Evolutionary conservation across 768 basidiomycete genomes (phyloP).

Genomic region (Dacryopinax primogenitus): DNA sequence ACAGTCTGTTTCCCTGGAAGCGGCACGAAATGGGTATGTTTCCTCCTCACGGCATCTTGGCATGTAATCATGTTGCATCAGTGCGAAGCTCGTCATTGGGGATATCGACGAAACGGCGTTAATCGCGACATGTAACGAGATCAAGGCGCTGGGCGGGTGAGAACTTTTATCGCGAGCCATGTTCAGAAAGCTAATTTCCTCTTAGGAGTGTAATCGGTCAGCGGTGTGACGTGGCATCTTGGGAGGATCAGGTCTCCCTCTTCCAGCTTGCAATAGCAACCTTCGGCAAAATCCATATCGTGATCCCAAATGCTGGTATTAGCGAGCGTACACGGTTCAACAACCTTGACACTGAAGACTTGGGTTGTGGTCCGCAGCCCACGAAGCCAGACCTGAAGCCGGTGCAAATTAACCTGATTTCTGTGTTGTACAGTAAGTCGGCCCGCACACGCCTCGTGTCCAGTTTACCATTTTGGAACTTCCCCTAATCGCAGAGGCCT

Average conservation of each 20-base stretch:
- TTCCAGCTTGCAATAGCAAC: constrained; percentile 38
- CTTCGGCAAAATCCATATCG: constrained; percentile 42
- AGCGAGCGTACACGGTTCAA: background rate
- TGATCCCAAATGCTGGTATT: constrained; percentile 28
- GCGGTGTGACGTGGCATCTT: constrained; percentile 40
- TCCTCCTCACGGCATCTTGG: background rate
- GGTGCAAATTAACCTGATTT: constrained; percentile 6
- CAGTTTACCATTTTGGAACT: background rate
- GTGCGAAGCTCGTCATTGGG: constrained; percentile 42
- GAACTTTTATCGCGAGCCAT: constrained; percentile 14
- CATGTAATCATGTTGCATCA: constrained; percentile 20
- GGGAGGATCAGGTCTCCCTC: constrained; percentile 42
- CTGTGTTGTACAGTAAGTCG: constrained; percentile 10
- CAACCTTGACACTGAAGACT: constrained; percentile 5
- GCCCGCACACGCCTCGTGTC: background rate
- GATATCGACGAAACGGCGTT: constrained; percentile 36
- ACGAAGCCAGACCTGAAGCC: constrained; percentile 10
- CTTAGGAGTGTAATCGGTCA: constrained; percentile 34
- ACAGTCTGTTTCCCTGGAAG: constrained; percentile 21
- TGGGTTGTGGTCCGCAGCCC: background rate
- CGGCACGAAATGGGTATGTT: constrained; percentile 30
- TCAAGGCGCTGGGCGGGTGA: constrained; percentile 36
- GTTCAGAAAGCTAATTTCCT: background rate
- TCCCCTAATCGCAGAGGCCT: background rate
- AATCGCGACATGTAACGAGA: constrained; percentile 32